Conservation (phyloP, 345 rosid genomes). For the Populus deltoides region DNA sequence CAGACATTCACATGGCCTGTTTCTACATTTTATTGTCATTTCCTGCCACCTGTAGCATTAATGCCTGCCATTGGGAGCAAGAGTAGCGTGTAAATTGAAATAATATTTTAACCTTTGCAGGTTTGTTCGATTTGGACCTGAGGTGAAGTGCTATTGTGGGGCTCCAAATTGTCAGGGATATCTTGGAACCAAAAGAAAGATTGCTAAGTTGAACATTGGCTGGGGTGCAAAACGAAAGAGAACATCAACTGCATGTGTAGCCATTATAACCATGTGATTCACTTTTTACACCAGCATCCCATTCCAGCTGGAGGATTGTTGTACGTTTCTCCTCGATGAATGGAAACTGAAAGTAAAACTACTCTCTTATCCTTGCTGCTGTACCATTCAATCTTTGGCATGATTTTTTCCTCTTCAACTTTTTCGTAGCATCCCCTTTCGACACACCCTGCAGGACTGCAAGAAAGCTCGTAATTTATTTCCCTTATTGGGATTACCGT, state of each 20-base stretch:
- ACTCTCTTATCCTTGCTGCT: not conserved
- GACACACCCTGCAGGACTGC: too few relatives aligned
- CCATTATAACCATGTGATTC: constrained; percentile 33
- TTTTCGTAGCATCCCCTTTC: too few relatives aligned
- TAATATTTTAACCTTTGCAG: constrained; percentile 32
- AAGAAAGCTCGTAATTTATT: too few relatives aligned
- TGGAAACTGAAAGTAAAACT: not conserved
- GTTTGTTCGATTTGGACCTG: constrained; percentile 92
- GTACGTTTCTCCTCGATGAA: constrained; percentile 5
- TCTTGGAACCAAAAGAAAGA: constrained; percentile 72
- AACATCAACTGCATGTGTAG: constrained; percentile 40
- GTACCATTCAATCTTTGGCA: not conserved
- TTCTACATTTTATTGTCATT: too few relatives aligned
- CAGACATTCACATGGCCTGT: too few relatives aligned
- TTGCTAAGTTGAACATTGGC: constrained; percentile 43
- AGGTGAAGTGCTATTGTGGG: constrained; percentile 83
- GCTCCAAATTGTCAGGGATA: constrained; percentile 72
- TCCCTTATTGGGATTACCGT: too few relatives aligned
- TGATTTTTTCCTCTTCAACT: too few relatives aligned
- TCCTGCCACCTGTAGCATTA: too few relatives aligned
- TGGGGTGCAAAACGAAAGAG: constrained; percentile 96
- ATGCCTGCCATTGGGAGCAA: too few relatives aligned
- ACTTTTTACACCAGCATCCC: not conserved
- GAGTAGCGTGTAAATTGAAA: too few relatives aligned
- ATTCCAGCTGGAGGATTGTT: not conserved